Percentiles rank a stretch among this genome's conserved stretches.
These are phyloP conservation scores for Termitomyces sp. DNA, from an alignment of 768 basidiomycete genomes.

Conservation along the genomic window DNA sequence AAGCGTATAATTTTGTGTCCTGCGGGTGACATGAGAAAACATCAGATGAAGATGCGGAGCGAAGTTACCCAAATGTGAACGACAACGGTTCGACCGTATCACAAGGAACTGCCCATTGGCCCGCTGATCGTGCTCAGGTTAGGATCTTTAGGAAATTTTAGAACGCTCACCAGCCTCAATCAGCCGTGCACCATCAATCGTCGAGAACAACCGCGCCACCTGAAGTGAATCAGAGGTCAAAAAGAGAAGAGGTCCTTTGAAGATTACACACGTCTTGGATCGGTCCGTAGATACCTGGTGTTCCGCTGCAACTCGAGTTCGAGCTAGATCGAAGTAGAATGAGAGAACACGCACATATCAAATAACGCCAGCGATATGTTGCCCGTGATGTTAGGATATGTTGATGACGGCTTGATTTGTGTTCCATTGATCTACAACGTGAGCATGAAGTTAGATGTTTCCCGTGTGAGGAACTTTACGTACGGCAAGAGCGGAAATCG, in stretches of 20 bases:
- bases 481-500: slow-evolving; percentile 55
- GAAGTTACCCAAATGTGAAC: slow-evolving; percentile 66
- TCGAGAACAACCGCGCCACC: slow-evolving; percentile 67
- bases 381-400: slow-evolving; percentile 55
- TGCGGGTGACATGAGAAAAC: slow-evolving; percentile 20
- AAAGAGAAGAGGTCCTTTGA: background rate
- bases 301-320: slow-evolving; percentile 45
- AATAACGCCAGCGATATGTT: slow-evolving; percentile 67
- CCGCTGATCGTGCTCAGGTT: slow-evolving; percentile 32
- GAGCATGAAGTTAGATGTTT: background rate
- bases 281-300: slow-evolving; percentile 73
- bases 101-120: slow-evolving; percentile 80
- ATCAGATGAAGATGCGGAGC: slow-evolving; percentile 3
- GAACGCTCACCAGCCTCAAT: slow-evolving; percentile 52
- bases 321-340: background rate
- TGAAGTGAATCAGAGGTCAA: slow-evolving; percentile 26
- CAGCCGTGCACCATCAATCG: slow-evolving; percentile 63
- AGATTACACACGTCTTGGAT: slow-evolving; percentile 60
- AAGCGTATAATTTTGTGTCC: slow-evolving; percentile 53
- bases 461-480: slow-evolving; percentile 13
- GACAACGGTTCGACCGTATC: slow-evolving; percentile 55
- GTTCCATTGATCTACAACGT: slow-evolving; percentile 55
- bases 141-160: background rate
- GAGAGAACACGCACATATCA: slow-evolving; percentile 55
- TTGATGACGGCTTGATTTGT: slow-evolving; percentile 51